Evolutionary conservation across 768 basidiomycete species (phyloP).

Genomic region (Hortiboletus flavorubellus): DNA sequence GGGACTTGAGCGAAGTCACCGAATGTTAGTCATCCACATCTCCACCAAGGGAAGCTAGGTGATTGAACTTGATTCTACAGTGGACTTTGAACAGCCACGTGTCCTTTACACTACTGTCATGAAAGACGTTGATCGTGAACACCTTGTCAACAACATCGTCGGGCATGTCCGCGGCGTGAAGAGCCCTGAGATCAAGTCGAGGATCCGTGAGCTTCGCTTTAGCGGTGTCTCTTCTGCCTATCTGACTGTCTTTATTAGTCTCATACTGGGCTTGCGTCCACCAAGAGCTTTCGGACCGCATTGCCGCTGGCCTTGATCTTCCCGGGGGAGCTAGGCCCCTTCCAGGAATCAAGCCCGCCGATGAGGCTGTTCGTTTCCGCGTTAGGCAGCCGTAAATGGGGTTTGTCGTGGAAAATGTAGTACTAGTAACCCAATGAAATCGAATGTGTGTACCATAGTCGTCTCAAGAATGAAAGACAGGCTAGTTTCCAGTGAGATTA

Average conservation of each 20-base stretch:
- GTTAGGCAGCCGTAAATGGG: conserved; percentile 3
- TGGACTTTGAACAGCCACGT: conserved; percentile 85
- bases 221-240: not conserved
- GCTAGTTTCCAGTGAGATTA: not conserved
- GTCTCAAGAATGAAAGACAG: not conserved
- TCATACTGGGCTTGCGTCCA: conserved; percentile 79
- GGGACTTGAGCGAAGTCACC: conserved; percentile 69
- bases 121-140: conserved; percentile 54
- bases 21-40: conserved; percentile 56
- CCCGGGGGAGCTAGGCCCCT: conserved; percentile 53
- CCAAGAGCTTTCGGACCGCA: conserved; percentile 67
- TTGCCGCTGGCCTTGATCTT: conserved; percentile 72
- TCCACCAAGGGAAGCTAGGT: not conserved
- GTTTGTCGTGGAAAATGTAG: not conserved
- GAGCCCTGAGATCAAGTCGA: conserved; percentile 54
- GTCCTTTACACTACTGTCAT: conserved; percentile 67
- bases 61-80: conserved; percentile 31
- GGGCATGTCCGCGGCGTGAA: conserved; percentile 62
- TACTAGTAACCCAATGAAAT: not conserved
- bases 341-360: conserved; percentile 50
- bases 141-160: conserved; percentile 65
- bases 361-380: conserved; percentile 54
- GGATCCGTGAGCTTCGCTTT: conserved; percentile 53
- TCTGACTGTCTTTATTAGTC: conserved; percentile 39
- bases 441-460: conserved; percentile 8